Evolutionary conservation across 345 rosid species (phyloP).

Genomic region (Eucalyptus sp.): DNA sequence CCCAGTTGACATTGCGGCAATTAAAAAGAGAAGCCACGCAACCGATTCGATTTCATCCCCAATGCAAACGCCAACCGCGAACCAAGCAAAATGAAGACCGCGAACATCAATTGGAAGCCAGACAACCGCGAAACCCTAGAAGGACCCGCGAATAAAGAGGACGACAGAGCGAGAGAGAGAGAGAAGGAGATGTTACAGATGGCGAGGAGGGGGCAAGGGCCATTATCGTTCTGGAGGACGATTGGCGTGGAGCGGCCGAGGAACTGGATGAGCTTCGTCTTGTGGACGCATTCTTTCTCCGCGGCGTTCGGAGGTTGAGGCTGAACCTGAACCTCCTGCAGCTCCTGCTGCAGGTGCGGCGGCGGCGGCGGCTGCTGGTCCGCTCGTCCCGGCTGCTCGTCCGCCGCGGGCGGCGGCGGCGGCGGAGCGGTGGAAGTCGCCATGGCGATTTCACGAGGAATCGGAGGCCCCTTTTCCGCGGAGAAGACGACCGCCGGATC

Average conservation of each 20-base stretch:
- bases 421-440: not conserved
- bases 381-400: not conserved
- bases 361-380: not conserved
- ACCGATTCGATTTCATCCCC: not conserved
- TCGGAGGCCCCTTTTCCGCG: not conserved
- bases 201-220: constrained; percentile 97
- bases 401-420: not conserved
- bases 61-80: not conserved
- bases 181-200: constrained; percentile 42
- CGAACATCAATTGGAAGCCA: not conserved
- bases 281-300: constrained; percentile 49
- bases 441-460: not conserved
- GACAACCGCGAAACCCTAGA: not conserved
- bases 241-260: constrained; percentile 80
- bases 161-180: constrained; percentile 3
- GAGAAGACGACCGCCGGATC: not conserved
- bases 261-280: constrained; percentile 75
- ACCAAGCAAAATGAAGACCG: not conserved
- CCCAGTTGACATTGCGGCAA: not conserved
- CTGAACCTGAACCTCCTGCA: not conserved
- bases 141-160: not conserved
- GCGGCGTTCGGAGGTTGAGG: not conserved
- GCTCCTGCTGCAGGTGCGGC: constrained; percentile 4
- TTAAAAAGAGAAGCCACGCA: not conserved
- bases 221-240: constrained; percentile 94